phyloP scores from a whole-genome alignment of 2,329 filamentous ascomycete genomes.

The Trichoderma pleuroti region DNA sequence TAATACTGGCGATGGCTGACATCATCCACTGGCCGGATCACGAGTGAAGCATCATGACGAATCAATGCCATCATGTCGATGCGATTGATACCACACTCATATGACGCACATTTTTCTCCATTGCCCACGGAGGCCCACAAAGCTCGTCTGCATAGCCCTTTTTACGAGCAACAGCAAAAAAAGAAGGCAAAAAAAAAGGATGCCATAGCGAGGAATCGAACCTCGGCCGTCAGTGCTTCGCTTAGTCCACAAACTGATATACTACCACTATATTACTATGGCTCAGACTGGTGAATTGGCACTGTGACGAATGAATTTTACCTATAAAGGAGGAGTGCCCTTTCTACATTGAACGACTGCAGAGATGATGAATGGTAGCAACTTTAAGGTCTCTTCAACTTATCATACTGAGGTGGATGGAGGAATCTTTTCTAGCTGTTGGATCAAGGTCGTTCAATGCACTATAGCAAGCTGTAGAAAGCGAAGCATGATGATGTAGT shows the following conservation, averaged over 20 bases:
- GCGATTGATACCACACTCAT: background rate
- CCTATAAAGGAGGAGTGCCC: background rate
- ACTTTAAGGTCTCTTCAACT: background rate
- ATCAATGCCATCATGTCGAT: background rate
- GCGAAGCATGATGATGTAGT: background rate
- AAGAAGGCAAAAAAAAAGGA: background rate
- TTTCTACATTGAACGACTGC: background rate
- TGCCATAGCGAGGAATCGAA: constrained; percentile 31
- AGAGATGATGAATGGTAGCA: background rate
- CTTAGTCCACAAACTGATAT: constrained; percentile 30
- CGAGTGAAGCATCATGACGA: background rate
- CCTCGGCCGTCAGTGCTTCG: constrained; percentile 30
- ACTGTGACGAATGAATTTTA: background rate
- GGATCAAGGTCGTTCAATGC: too few relatives aligned
- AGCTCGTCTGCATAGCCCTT: background rate
- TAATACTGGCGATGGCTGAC: background rate
- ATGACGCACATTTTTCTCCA: background rate
- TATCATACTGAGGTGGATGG: background rate
- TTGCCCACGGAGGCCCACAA: background rate
- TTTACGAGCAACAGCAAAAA: background rate
- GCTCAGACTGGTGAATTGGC: constrained; percentile 1
- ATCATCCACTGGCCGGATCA: background rate
- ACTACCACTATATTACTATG: constrained; percentile 30
- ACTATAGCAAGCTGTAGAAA: background rate
- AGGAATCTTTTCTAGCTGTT: background rate